A percentile compares a stretch with the other conserved stretches of the same genome.
phyloP scores from a whole-genome alignment of 352 stramenopile species.

The Vaucheria bursata region DNA sequence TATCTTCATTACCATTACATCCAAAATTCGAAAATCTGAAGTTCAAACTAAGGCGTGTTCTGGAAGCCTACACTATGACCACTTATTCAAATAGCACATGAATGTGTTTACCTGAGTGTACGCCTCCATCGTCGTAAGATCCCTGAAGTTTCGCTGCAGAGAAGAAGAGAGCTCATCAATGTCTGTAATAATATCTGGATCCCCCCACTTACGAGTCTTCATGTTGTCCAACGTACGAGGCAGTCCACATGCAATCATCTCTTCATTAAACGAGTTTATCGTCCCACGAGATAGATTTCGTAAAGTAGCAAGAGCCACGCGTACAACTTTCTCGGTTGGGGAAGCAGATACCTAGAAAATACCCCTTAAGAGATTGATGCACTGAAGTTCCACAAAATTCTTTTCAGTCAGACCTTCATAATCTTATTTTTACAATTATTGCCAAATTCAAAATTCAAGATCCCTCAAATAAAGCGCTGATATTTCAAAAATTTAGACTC shows the following conservation, averaged over 20 bases:
- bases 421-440: no score
- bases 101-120: slow-evolving; percentile 47
- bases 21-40: no score
- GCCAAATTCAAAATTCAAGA: no score
- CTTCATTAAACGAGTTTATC: slow-evolving; percentile 63
- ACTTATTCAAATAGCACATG: no score
- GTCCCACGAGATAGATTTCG: slow-evolving; percentile 57
- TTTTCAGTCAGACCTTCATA: no score
- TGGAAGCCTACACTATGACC: no score
- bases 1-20: no score
- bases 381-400: no score
- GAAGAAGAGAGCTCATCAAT: slow-evolving; percentile 44
- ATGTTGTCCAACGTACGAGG: slow-evolving; percentile 87
- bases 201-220: slow-evolving; percentile 80
- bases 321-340: slow-evolving; percentile 91
- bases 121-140: slow-evolving; percentile 38
- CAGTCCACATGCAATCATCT: slow-evolving; percentile 90
- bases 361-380: neutral
- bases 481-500: no score
- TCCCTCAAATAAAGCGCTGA: no score
- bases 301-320: slow-evolving; percentile 82
- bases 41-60: no score
- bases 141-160: slow-evolving; percentile 36
- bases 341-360: slow-evolving; percentile 66
- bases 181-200: slow-evolving; percentile 75